phyloP scores from a whole-genome alignment of 108 stramenopile species.

The Skeletonema marinoi region DNA sequence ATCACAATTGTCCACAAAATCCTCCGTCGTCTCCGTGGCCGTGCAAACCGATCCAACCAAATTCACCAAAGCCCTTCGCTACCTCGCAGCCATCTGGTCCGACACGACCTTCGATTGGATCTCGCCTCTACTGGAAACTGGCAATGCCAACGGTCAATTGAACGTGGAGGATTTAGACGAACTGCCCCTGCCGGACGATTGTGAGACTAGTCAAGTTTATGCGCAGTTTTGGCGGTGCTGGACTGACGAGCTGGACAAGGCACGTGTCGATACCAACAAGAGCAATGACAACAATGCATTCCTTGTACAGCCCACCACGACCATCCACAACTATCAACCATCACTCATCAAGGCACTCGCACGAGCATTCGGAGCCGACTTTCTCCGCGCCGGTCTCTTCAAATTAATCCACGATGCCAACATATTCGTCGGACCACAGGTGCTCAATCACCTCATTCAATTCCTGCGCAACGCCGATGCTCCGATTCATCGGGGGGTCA shows the following conservation, averaged over 20 bases:
- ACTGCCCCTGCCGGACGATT: slow-evolving; percentile 65
- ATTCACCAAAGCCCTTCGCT: too few species aligned
- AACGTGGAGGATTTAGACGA: slow-evolving; percentile 68
- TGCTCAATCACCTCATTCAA: too few species aligned
- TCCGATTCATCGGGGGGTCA: too few species aligned
- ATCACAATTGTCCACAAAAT: neutral
- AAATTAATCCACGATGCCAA: too few species aligned
- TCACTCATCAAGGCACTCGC: slow-evolving; percentile 58
- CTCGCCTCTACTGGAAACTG: slow-evolving; percentile 59
- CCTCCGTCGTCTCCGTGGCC: neutral
- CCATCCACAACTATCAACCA: slow-evolving; percentile 23
- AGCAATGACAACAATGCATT: slow-evolving; percentile 11
- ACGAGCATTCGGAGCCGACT: slow-evolving; percentile 76
- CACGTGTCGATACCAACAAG: neutral
- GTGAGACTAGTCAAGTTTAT: slow-evolving; percentile 51
- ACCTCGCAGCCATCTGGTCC: slow-evolving; percentile 34
- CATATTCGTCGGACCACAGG: too few species aligned
- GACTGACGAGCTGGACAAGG: slow-evolving; percentile 54
- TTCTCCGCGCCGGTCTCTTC: too few species aligned
- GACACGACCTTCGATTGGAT: slow-evolving; percentile 80
- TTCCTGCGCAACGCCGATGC: too few species aligned
- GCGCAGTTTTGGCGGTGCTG: slow-evolving; percentile 53
- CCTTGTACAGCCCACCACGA: slow-evolving; percentile 4
- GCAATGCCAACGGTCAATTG: slow-evolving; percentile 67
- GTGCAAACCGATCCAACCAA: neutral